Percentiles rank a stretch among this genome's conserved stretches.
phyloP scores from a whole-genome alignment of 441 rosid species.

The Rhodomyrtus psidioides region DNA sequence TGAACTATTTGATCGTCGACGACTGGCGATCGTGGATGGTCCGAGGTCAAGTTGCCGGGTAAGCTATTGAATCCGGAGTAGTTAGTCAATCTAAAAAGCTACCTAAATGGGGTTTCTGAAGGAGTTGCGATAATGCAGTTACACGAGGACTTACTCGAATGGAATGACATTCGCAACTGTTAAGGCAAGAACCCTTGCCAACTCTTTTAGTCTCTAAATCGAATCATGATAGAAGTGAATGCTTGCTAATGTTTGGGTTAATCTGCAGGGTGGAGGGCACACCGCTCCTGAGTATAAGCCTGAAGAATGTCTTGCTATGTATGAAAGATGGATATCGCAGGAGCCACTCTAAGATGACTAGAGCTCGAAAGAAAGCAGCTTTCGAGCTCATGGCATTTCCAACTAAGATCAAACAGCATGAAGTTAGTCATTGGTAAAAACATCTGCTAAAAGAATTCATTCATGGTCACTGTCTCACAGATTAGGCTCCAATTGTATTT shows the following conservation, averaged over 20 bases:
- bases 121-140: slow-evolving; percentile 16
- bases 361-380: background rate
- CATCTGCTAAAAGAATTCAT: background rate
- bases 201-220: background rate
- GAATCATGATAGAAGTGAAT: background rate
- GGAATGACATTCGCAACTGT: slow-evolving; percentile 59
- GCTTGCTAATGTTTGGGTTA: background rate
- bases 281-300: slow-evolving; percentile 42
- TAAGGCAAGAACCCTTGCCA: slow-evolving; percentile 27
- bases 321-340: slow-evolving; percentile 17
- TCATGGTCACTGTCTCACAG: background rate
- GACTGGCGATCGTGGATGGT: slow-evolving; percentile 63
- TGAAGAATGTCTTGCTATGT: slow-evolving; percentile 18
- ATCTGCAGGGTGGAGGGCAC: slow-evolving; percentile 57
- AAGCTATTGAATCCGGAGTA: background rate
- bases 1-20: slow-evolving; percentile 41
- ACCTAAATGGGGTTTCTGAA: background rate
- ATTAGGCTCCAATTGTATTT: background rate
- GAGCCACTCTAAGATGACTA: slow-evolving; percentile 10
- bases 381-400: background rate
- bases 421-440: background rate
- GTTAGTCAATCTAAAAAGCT: background rate
- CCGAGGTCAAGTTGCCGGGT: slow-evolving; percentile 62
- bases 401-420: background rate
- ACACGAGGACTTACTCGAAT: slow-evolving; percentile 49